Percentiles rank a stretch among this genome's conserved stretches.
phyloP scores from a whole-genome alignment of 192 early-diverging fungal species.

The Fimicolochytrium jonesii region DNA sequence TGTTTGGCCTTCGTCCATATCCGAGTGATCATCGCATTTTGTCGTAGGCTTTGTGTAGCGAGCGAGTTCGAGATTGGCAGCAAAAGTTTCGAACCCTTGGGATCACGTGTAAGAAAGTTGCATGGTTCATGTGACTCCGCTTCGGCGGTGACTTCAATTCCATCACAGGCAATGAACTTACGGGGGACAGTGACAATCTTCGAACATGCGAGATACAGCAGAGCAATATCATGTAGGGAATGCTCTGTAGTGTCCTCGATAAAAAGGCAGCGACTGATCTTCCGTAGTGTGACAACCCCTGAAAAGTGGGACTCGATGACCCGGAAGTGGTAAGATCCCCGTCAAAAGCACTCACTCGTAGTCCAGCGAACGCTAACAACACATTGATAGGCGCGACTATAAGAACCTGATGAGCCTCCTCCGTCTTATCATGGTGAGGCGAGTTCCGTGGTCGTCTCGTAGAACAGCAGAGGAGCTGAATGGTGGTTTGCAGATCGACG shows the following conservation, averaged over 20 bases:
- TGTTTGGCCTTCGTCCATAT: neutral
- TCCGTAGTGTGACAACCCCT: conserved; percentile 62
- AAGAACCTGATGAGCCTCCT: conserved; percentile 34
- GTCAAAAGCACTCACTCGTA: neutral
- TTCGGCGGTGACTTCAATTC: neutral
- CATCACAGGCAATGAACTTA: conserved; percentile 52
- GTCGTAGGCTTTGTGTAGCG: conserved; percentile 54
- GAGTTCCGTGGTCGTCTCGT: no score
- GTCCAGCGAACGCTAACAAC: neutral
- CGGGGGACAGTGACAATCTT: conserved; percentile 55
- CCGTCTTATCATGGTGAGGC: conserved; percentile 24
- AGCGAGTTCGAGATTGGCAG: conserved; percentile 59
- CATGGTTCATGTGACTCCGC: neutral
- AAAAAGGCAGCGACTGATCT: neutral
- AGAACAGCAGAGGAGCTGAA: no score
- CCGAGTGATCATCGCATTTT: neutral
- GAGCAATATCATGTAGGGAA: conserved; percentile 40
- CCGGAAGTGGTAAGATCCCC: conserved; percentile 41
- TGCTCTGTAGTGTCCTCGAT: neutral
- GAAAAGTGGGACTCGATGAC: conserved; percentile 78
- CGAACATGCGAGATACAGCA: conserved; percentile 42
- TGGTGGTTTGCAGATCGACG: no score
- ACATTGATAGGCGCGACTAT: conserved; percentile 24
- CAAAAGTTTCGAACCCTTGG: conserved; percentile 49
- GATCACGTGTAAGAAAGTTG: conserved; percentile 30